A percentile compares a stretch with the other conserved stretches of the same genome.
These are phyloP conservation scores for Clonostachys rosea DNA, from an alignment of 2,329 filamentous ascomycete species.

Conservation along the genomic window DNA sequence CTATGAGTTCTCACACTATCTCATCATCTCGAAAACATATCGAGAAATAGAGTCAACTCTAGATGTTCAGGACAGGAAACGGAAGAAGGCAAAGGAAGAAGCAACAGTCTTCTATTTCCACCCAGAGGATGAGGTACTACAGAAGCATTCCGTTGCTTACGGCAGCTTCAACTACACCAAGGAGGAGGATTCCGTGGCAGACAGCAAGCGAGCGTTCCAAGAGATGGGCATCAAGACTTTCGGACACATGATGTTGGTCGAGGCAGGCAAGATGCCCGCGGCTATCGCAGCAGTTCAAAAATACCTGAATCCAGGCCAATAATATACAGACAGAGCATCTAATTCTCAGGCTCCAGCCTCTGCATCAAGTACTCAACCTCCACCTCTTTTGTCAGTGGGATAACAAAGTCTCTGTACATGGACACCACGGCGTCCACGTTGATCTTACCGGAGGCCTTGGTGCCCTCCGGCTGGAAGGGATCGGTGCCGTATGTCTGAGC, in stretches of 20 bases:
- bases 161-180: slow-evolving; percentile 76
- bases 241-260: slow-evolving; percentile 83
- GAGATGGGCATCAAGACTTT: slow-evolving; percentile 83
- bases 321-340: slow-evolving; percentile 9
- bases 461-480: slow-evolving; percentile 57
- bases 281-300: slow-evolving; percentile 73
- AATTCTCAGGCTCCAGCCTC: slow-evolving; percentile 52
- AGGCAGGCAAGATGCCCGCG: slow-evolving; percentile 68
- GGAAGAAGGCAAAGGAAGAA: slow-evolving; percentile 57
- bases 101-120: slow-evolving; percentile 83
- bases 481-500: slow-evolving; percentile 91
- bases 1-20: slow-evolving; percentile 89
- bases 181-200: slow-evolving; percentile 74
- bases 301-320: slow-evolving; percentile 59
- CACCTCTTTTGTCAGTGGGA: slow-evolving; percentile 95
- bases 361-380: slow-evolving; percentile 99
- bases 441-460: slow-evolving; percentile 69
- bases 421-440: slow-evolving; percentile 85
- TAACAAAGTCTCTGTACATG: slow-evolving; percentile 91
- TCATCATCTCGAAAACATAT: slow-evolving; percentile 91
- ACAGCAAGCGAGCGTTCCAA: slow-evolving; percentile 92
- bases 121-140: slow-evolving; percentile 86
- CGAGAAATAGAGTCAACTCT: slow-evolving; percentile 79
- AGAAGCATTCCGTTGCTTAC: slow-evolving; percentile 66
- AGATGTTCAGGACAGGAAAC: slow-evolving; percentile 55